Percentiles rank a stretch among this genome's conserved stretches.
Conservation (phyloP, 768 basidiomycete genomes). For the Lactarius tabidus region DNA sequence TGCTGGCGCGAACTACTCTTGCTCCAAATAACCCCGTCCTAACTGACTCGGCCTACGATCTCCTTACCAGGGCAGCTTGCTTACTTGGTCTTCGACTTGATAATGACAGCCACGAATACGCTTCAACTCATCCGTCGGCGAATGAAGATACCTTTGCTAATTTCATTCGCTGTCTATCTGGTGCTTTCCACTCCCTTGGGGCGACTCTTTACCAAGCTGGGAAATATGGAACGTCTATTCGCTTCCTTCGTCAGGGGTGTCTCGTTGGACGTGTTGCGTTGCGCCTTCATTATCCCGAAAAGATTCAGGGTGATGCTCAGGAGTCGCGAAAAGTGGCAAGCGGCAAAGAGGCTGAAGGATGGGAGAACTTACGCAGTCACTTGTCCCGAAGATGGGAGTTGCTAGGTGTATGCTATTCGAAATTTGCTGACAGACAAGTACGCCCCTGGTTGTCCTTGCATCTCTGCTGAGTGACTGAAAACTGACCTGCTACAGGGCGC, state of each 20-base stretch:
- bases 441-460: slow-evolving; percentile 25
- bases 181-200: slow-evolving; percentile 65
- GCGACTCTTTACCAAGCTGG: slow-evolving; percentile 65
- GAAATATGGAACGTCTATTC: slow-evolving; percentile 57
- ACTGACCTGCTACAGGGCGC: slow-evolving; percentile 44
- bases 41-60: slow-evolving; percentile 43
- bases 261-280: slow-evolving; percentile 48
- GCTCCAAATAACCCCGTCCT: slow-evolving; percentile 41
- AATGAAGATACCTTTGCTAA: slow-evolving; percentile 37
- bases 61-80: slow-evolving; percentile 43
- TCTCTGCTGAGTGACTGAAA: background rate
- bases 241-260: slow-evolving; percentile 64
- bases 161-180: slow-evolving; percentile 64
- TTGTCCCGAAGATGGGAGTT: slow-evolving; percentile 76
- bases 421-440: slow-evolving; percentile 75
- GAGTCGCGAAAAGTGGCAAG: slow-evolving; percentile 26
- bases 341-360: slow-evolving; percentile 37
- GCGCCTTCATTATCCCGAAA: slow-evolving; percentile 14
- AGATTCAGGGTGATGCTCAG: slow-evolving; percentile 27
- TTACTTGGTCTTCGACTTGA: slow-evolving; percentile 28
- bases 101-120: background rate
- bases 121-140: background rate
- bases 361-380: slow-evolving; percentile 60
- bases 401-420: slow-evolving; percentile 71
- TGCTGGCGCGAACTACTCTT: slow-evolving; percentile 46